Base-by-base conservation (phyloP, 345 rosid species). In the Angophora floribunda region DNA sequence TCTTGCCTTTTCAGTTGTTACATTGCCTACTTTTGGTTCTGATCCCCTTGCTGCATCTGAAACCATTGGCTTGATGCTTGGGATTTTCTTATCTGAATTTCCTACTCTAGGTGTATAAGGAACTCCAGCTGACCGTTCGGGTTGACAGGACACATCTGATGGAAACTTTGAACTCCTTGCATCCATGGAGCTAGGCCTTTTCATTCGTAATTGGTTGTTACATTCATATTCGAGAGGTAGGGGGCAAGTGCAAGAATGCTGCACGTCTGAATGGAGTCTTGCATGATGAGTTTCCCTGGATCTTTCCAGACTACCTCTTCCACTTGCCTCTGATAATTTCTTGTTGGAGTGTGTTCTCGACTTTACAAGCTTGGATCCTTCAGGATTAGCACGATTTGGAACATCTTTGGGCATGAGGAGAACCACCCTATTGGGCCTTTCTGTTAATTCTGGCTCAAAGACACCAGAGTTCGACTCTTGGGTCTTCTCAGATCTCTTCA, bases 1-100 rank as follows among this genome's bases (percentile, higher is more conserved):
- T 92, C 97, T 94, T 86, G 82, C 90, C 89, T 93, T 96, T 87
- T 96, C 97, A 79, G 92, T 52, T 87, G 89, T 89, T 85, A 49
- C 92, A 88, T 91, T 93, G 86, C 87, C 88, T 12, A 53, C 87
- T 86, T 93, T 92, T 67, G 84, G 86, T 59, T 91, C 93, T 53
- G 87, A 90, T 89, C 87, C 92, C 92, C 86, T 90, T 30, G 84
- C 93, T 86, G 53, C 89, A 32, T 49, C 87, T 85, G 87, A 30
- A n/a, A 41, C 86, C 57, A 85, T 78, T 52, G 88, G 84, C 65
- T 86, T 32, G 86, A 87, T 50, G 67, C 75, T 55, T 30, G 89
- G 85, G n/a, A 90, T 87, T 87, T 90, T 92, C 86, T 80, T 90
- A 75, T 92, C 91, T 30, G 85, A 55, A 89, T 88, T 91, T 90